Percentiles rank a stretch among this genome's conserved stretches.
phyloP scores from a whole-genome alignment of 2,329 filamentous ascomycete genomes.

The Hypoxylon sp. region DNA sequence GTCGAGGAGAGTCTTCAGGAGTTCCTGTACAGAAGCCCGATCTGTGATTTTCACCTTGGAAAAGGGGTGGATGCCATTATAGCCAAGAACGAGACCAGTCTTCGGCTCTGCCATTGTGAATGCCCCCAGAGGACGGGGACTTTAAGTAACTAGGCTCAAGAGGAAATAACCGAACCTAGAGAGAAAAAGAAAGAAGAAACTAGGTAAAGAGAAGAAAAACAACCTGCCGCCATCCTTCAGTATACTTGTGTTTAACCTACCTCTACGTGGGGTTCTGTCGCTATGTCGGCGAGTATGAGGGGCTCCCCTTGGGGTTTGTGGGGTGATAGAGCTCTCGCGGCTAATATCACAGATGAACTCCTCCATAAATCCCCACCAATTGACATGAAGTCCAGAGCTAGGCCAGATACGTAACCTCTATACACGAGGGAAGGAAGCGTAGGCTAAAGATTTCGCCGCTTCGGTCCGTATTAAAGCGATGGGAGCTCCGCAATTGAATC shows the following conservation, averaged over 20 bases:
- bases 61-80: constrained; percentile 70
- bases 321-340: constrained; percentile 50
- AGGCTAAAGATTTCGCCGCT: constrained; percentile 40
- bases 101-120: constrained; percentile 49
- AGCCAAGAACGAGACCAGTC: constrained; percentile 64
- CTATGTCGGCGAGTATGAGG: constrained; percentile 46
- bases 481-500: constrained; percentile 4
- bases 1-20: constrained; percentile 75
- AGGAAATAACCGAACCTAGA: constrained; percentile 17
- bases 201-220: constrained; percentile 18
- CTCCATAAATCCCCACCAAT: constrained; percentile 47
- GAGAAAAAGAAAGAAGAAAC: not conserved
- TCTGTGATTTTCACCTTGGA: constrained; percentile 65
- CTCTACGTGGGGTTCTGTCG: constrained; percentile 40
- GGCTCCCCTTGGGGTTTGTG: constrained; percentile 42
- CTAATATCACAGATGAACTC: constrained; percentile 51
- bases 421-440: constrained; percentile 2
- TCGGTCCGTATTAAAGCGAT: constrained; percentile 50
- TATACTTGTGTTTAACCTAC: constrained; percentile 29
- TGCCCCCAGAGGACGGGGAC: constrained; percentile 5
- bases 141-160: constrained; percentile 10
- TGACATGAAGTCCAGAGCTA: constrained; percentile 23
- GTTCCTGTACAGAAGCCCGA: constrained; percentile 71
- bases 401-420: constrained; percentile 25
- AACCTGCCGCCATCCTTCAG: constrained; percentile 14